Conservation (phyloP, 176 grass and related monocot species). For the Microstegium vimineum region DNA sequence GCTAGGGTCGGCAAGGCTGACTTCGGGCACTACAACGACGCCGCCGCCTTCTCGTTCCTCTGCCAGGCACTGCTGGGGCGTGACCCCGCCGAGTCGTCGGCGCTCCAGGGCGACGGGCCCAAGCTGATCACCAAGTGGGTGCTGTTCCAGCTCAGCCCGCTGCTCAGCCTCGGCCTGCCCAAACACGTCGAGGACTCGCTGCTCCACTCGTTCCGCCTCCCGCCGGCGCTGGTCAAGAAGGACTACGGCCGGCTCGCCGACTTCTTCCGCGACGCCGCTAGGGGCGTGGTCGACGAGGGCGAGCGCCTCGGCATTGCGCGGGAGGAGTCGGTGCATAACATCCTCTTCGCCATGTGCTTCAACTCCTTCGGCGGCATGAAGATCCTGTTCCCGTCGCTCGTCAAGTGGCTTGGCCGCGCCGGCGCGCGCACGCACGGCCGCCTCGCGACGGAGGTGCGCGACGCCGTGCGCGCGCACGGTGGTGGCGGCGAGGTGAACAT, state of each 20-base stretch:
- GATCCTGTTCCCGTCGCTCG: constrained; percentile 61
- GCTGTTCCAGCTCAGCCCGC: constrained; percentile 74
- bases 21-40: constrained; percentile 73
- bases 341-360: constrained; percentile 97
- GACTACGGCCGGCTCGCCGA: constrained; percentile 82
- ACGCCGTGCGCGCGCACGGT: constrained; percentile 45
- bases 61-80: constrained; percentile 52
- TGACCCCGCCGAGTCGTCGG: constrained; percentile 57
- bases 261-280: constrained; percentile 70
- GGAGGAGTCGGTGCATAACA: constrained; percentile 87
- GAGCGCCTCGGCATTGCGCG: constrained; percentile 60
- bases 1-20: constrained; percentile 60
- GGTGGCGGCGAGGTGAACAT: constrained; percentile 59
- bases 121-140: constrained; percentile 84
- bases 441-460: constrained; percentile 74
- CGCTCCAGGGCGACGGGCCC: constrained; percentile 55
- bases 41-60: constrained; percentile 77
- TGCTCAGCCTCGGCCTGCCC: constrained; percentile 79
- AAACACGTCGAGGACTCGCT: constrained; percentile 71
- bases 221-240: constrained; percentile 58
- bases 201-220: constrained; percentile 80
- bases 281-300: constrained; percentile 63
- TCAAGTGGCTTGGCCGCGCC: constrained; percentile 89
- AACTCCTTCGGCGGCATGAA: constrained; percentile 94
- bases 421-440: constrained; percentile 61